Percentiles rank a stretch among this genome's conserved stretches.
Conservation (phyloP, 345 rosid genomes). For the Mallotus nudiflorus region DNA sequence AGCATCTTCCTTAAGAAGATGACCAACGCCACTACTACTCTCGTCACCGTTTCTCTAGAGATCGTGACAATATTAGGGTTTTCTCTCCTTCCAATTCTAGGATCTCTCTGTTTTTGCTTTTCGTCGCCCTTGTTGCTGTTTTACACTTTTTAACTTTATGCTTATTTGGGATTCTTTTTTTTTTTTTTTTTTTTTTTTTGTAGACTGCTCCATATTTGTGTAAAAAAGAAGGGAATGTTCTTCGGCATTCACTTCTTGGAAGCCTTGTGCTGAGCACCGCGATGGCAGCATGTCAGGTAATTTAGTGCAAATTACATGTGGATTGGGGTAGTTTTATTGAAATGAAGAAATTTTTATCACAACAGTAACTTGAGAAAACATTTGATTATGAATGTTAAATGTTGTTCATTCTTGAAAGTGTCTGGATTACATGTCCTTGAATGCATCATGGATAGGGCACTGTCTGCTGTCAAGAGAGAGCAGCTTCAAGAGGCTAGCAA, state of each 20-base stretch:
- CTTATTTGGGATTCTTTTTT: background rate
- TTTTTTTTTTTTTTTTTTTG: conserved; percentile 11
- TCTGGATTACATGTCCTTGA: conserved; percentile 81
- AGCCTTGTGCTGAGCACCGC: conserved; percentile 97
- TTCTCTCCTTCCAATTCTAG: conserved; percentile 48
- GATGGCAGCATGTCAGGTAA: conserved; percentile 76
- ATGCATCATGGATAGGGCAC: conserved; percentile 68
- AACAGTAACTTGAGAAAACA: no score
- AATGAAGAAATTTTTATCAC: no score
- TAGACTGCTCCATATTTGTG: conserved; percentile 92
- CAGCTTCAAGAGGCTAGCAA: conserved; percentile 79
- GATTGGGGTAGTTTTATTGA: no score
- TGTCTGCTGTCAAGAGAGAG: conserved; percentile 69
- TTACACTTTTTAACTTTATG: conserved; percentile 39
- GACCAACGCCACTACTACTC: conserved; percentile 55
- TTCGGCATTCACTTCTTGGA: conserved; percentile 98
- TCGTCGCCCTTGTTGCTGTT: conserved; percentile 48
- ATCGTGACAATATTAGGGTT: conserved; percentile 89
- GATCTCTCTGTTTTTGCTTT: conserved; percentile 56
- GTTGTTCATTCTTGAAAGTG: no score
- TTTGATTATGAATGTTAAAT: no score
- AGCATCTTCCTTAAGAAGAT: no score
- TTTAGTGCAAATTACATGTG: background rate
- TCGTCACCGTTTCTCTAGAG: conserved; percentile 44
- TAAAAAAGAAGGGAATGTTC: conserved; percentile 92